Conservation (phyloP, 495 filamentous ascomycete species). For the Cudoniella acicularis region DNA sequence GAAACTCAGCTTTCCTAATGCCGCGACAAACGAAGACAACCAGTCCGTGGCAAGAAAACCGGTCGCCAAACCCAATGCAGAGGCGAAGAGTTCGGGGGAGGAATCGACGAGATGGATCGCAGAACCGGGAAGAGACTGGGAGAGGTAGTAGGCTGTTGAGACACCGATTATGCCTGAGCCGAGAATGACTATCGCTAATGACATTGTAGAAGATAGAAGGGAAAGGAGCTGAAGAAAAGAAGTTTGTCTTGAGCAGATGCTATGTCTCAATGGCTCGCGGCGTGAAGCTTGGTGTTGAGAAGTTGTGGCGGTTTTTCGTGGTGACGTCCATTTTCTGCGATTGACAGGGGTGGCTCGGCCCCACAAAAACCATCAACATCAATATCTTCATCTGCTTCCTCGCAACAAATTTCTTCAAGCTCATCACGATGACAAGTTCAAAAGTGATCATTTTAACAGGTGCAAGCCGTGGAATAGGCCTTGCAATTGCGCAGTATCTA, state of each 20-base stretch:
- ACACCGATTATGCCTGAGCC: constrained; percentile 76
- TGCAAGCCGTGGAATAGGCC: constrained; percentile 73
- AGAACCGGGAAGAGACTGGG: constrained; percentile 45
- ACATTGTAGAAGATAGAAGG: not conserved
- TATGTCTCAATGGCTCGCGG: no score
- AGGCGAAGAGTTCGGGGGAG: constrained; percentile 60
- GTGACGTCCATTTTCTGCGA: not conserved
- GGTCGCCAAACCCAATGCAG: constrained; percentile 68
- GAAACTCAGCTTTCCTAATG: constrained; percentile 65
- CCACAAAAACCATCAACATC: constrained; percentile 2
- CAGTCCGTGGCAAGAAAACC: constrained; percentile 76
- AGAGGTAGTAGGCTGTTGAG: constrained; percentile 75
- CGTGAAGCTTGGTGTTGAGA: no score
- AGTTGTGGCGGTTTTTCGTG: not conserved
- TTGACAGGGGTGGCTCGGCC: constrained; percentile 9
- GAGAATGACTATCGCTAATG: constrained; percentile 59
- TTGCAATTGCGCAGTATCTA: constrained; percentile 70
- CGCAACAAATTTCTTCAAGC: not conserved
- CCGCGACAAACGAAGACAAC: constrained; percentile 51
- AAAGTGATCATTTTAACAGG: constrained; percentile 71
- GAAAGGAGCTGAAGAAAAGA: not conserved
- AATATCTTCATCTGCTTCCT: not conserved
- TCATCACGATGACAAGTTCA: constrained; percentile 18
- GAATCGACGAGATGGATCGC: constrained; percentile 69
- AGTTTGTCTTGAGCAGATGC: no score